Evolutionary conservation across 1,284 basidiomycete genomes (phyloP).

Genomic region (Dichomitus squalens): DNA sequence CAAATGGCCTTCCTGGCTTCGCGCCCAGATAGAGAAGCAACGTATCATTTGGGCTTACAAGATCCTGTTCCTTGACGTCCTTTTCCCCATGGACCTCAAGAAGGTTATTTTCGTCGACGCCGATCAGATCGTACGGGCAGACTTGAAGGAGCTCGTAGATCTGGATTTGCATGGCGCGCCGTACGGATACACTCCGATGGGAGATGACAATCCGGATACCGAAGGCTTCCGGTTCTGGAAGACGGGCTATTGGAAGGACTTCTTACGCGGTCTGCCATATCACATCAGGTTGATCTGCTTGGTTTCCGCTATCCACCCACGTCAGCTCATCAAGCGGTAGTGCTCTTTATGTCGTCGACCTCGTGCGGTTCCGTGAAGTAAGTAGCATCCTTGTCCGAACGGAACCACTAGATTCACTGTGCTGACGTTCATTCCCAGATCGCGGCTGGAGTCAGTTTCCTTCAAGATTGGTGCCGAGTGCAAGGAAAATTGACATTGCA

Average conservation of each 20-base stretch:
- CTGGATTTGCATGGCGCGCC: constrained; percentile 90
- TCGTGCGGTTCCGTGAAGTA: constrained; percentile 91
- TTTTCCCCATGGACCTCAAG: constrained; percentile 98
- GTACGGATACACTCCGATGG: constrained; percentile 97
- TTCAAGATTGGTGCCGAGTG: background rate
- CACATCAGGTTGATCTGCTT: constrained; percentile 75
- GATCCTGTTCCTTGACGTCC: constrained; percentile 96
- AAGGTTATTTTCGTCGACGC: constrained; percentile 99
- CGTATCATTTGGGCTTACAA: constrained; percentile 99
- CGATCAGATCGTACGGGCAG: constrained; percentile 95
- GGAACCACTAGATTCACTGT: constrained; percentile 2
- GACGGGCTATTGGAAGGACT: constrained; percentile 91
- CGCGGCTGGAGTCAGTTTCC: constrained; percentile 72
- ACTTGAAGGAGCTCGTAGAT: constrained; percentile 91
- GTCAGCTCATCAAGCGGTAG: constrained; percentile 39
- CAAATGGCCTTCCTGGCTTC: constrained; percentile 98
- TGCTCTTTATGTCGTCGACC: constrained; percentile 94
- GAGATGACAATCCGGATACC: constrained; percentile 92
- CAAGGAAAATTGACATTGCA: background rate
- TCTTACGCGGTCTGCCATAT: constrained; percentile 80
- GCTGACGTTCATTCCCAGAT: constrained; percentile 55
- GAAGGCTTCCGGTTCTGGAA: constrained; percentile 99
- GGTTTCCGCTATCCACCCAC: background rate
- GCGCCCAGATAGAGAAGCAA: constrained; percentile 97
- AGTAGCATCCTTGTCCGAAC: constrained; percentile 24